These are phyloP conservation scores for Pleurotus cornucopiae DNA, from an alignment of 768 basidiomycete genomes.

Conservation along the genomic window DNA sequence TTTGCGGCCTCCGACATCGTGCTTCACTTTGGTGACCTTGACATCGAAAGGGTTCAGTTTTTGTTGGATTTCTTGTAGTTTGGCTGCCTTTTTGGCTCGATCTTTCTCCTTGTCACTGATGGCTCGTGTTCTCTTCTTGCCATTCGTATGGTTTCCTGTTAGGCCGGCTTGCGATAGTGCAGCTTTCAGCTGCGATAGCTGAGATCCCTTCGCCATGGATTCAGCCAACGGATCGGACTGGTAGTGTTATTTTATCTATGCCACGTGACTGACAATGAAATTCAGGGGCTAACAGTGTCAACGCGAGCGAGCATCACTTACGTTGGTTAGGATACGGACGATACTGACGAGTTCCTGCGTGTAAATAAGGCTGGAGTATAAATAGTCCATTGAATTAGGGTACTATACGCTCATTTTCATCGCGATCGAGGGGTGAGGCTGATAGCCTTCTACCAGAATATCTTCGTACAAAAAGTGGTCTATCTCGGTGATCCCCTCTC, in stretches of 20 bases:
- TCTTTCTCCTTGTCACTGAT: conserved; percentile 75
- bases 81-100: conserved; percentile 59
- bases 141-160: conserved; percentile 48
- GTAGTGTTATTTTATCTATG: neutral
- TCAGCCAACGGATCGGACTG: neutral
- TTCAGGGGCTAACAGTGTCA: too few species aligned
- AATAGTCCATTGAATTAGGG: neutral
- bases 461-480: conserved; percentile 81
- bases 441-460: conserved; percentile 82
- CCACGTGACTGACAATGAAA: neutral
- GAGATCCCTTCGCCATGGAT: conserved; percentile 78
- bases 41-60: conserved; percentile 92
- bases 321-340: too few species aligned
- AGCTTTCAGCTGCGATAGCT: conserved; percentile 85
- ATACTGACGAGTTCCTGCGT: too few species aligned
- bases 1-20: conserved; percentile 87
- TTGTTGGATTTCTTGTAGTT: conserved; percentile 78
- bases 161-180: conserved; percentile 80
- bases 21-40: conserved; percentile 88
- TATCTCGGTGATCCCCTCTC: conserved; percentile 62
- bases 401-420: conserved; percentile 94
- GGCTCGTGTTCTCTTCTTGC: conserved; percentile 69
- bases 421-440: conserved; percentile 75
- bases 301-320: too few species aligned
- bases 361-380: neutral